Evolutionary conservation across 768 basidiomycete genomes (phyloP), one percentile per base, ranked within the genome.

Genomic region (Infundibulicybe gibba): DNA sequence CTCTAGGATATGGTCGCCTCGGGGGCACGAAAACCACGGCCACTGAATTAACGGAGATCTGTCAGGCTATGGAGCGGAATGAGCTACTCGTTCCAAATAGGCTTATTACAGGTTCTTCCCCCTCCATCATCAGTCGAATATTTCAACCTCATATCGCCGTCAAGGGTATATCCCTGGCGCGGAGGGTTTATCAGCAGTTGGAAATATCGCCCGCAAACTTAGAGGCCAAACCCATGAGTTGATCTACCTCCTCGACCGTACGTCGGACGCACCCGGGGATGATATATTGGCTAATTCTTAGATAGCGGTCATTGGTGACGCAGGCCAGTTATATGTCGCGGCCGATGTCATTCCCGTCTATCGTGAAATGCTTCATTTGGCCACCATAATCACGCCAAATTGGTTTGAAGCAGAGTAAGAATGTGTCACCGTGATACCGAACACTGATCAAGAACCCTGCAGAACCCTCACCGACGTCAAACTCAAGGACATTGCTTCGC

Each of bases 341-440:
- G 73, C 85, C 16, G 83, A 90, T 50, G 91, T 94, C 8, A 72
- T 98, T 49, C 91, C 93, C 1, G 76, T 91, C 33, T 98, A 99
- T 70, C 80, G 83, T 40, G 68, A 75, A 35, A 79, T 94, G 68
- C 72, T 95, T 1, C 72, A 81, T n/a, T 67, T 83, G n/a, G 87
- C 97, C 2, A 90, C 90, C 0, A 83, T 97, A 41, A 97, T 97
- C 53, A 93, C 97, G 0, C 97, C 97, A 0, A 99, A 99, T 61
- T 97, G 94, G 81, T 99, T 94, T 56, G 97, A 99, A 71, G 89
- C 87, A 51, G 95, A 98, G 93, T 94, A 61, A 63, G 84, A 64
- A 25, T 3, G 8, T 25, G 25, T 25, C 25, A 25, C 25, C 25
- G 25, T 8, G 25, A 25, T 25, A 25, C 25, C 25, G 25, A 25